These are phyloP conservation scores for Coffea canephora DNA, from an alignment of 257 asterid species.

Conservation along the genomic window DNA sequence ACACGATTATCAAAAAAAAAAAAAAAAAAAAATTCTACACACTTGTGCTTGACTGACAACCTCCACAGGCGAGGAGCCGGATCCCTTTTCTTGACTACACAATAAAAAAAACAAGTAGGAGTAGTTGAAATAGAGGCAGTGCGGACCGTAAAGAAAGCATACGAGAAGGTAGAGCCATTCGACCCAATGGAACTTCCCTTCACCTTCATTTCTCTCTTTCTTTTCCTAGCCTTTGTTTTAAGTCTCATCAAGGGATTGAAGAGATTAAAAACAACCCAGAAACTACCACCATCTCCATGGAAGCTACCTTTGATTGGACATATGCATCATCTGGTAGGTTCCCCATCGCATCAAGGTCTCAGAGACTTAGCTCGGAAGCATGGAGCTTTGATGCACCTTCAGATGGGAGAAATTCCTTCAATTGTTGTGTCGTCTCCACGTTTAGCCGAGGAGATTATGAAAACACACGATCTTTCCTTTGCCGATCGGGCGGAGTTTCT, in stretches of 20 bases:
- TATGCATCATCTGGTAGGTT: constrained; percentile 23
- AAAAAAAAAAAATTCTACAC: too few species aligned
- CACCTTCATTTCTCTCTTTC: background rate
- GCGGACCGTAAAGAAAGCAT: too few species aligned
- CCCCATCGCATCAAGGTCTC: constrained; percentile 20
- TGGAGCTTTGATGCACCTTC: constrained; percentile 27
- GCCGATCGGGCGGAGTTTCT: constrained; percentile 14
- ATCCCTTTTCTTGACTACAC: too few species aligned
- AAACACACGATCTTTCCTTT: constrained; percentile 25
- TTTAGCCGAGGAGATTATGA: constrained; percentile 27
- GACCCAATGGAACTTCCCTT: background rate
- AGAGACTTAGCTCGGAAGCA: constrained; percentile 12
- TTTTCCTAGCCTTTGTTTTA: background rate
- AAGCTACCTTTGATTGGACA: constrained; percentile 31
- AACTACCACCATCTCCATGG: constrained; percentile 26
- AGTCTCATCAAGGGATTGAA: background rate
- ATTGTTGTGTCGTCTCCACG: constrained; percentile 25
- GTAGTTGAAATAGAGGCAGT: too few species aligned
- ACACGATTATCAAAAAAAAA: too few species aligned
- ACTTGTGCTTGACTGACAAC: too few species aligned
- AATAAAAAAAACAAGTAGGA: too few species aligned
- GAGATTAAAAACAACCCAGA: background rate
- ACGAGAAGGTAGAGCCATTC: too few species aligned
- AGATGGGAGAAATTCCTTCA: constrained; percentile 21
- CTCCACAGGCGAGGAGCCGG: too few species aligned